A percentile compares a stretch with the other conserved stretches of the same genome.
phyloP scores from a whole-genome alignment of 2,329 filamentous ascomycete genomes.

The Pseudogymnoascus sp. region DNA sequence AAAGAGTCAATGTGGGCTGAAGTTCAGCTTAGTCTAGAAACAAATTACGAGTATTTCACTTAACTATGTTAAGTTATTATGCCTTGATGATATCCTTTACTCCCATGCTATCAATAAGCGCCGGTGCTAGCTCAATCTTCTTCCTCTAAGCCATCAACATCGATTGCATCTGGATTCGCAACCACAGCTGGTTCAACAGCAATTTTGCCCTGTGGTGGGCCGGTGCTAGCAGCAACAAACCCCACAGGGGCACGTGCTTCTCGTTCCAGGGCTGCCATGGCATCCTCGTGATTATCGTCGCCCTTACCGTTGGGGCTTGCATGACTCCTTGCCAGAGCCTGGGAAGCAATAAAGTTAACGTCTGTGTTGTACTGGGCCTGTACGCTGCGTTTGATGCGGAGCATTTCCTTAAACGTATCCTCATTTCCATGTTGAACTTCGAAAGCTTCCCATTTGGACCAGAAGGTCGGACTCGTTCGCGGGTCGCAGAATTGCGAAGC shows the following conservation, averaged over 20 bases:
- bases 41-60: conserved; percentile 14
- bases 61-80: conserved; percentile 6
- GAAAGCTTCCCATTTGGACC: conserved; percentile 95
- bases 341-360: conserved; percentile 95
- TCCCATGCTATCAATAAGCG: neutral
- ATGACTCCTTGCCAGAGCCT: conserved; percentile 80
- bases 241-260: conserved; percentile 83
- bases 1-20: neutral
- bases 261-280: conserved; percentile 83
- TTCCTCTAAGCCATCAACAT: conserved; percentile 65
- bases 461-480: conserved; percentile 81
- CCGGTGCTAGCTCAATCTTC: conserved; percentile 12
- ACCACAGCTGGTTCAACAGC: conserved; percentile 39
- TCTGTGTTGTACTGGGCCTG: conserved; percentile 98
- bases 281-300: conserved; percentile 52
- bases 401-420: conserved; percentile 99
- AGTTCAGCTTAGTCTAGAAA: neutral
- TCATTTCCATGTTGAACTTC: conserved; percentile 98
- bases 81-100: conserved; percentile 7
- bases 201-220: conserved; percentile 48
- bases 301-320: conserved; percentile 44
- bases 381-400: conserved; percentile 93
- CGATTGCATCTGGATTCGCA: conserved; percentile 79
- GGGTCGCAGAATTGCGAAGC: conserved; percentile 97
- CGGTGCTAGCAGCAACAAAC: conserved; percentile 82